Evolutionary conservation across 305 asterid species (phyloP).

Genomic region (Euphrasia arctica): DNA sequence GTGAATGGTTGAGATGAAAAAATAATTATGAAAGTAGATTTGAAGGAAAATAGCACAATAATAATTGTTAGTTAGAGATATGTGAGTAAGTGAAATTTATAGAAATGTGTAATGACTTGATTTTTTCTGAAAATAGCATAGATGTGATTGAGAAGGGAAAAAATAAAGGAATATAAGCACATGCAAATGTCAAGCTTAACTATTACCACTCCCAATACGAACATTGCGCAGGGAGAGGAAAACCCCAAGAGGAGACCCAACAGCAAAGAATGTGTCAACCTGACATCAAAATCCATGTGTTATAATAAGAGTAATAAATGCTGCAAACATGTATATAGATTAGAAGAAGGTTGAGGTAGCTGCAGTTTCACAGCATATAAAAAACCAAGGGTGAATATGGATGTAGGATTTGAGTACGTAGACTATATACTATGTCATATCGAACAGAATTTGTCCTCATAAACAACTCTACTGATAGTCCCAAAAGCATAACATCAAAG

Average conservation of each 20-base stretch:
- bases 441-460: neutral
- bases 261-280: conserved; percentile 97
- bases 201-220: conserved; percentile 90
- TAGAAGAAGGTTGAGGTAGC: conserved; percentile 7
- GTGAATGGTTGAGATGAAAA: too few species aligned
- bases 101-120: too few species aligned
- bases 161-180: conserved; percentile 22
- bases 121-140: neutral
- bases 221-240: conserved; percentile 94
- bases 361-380: conserved; percentile 1
- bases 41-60: too few species aligned
- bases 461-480: conserved; percentile 10
- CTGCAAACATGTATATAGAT: conserved; percentile 6
- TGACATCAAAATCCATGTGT: conserved; percentile 34
- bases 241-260: conserved; percentile 98
- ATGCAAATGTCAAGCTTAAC: conserved; percentile 20
- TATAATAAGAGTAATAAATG: conserved; percentile 17
- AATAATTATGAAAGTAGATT: too few species aligned
- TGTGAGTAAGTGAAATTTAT: too few species aligned
- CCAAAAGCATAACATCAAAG: conserved; percentile 20
- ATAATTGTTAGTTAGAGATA: too few species aligned
- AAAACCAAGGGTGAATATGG: conserved; percentile 6
- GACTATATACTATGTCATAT: conserved; percentile 6
- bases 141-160: too few species aligned
- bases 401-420: neutral